Conservation (phyloP, 108 stramenopile genomes). For the Fragilaria radians region DNA sequence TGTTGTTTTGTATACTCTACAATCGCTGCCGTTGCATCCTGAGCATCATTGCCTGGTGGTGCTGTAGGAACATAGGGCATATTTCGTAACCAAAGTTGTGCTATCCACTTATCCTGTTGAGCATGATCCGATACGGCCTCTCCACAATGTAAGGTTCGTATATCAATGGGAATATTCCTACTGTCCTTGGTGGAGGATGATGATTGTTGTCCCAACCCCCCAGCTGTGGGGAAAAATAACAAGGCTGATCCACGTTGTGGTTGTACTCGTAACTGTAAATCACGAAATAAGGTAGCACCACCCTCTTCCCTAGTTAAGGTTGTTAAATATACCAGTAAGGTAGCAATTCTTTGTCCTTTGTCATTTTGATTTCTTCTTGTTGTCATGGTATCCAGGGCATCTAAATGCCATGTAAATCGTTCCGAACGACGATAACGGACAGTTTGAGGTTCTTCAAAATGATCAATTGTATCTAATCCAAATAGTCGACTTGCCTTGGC, state of each 20-base stretch:
- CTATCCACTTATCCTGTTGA: constrained; percentile 67
- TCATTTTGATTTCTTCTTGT: no score
- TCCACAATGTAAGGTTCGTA: constrained; percentile 74
- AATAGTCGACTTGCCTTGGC: constrained; percentile 68
- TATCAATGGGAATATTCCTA: constrained; percentile 66
- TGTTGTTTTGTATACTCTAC: constrained; percentile 37
- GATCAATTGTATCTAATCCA: constrained; percentile 51
- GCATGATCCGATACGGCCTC: constrained; percentile 48
- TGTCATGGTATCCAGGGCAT: constrained; percentile 45
- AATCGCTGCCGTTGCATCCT: constrained; percentile 36
- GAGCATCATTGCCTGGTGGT: constrained; percentile 52
- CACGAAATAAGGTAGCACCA: constrained; percentile 78
- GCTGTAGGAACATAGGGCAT: constrained; percentile 48
- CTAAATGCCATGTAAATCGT: constrained; percentile 81
- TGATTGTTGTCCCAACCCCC: constrained; percentile 64
- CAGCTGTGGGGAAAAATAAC: constrained; percentile 82
- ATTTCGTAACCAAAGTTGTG: constrained; percentile 69
- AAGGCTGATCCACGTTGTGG: constrained; percentile 74
- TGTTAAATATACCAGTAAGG: constrained; percentile 68
- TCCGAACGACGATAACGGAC: constrained; percentile 65
- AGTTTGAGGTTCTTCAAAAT: constrained; percentile 81
- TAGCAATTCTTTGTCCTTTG: constrained; percentile 72
- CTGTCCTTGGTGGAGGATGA: no score
- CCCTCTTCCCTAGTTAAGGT: constrained; percentile 45
- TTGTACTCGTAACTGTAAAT: constrained; percentile 31